Evolutionary conservation across 2,329 filamentous ascomycete genomes (phyloP).

Genomic region (Fusarium goolgardi): DNA sequence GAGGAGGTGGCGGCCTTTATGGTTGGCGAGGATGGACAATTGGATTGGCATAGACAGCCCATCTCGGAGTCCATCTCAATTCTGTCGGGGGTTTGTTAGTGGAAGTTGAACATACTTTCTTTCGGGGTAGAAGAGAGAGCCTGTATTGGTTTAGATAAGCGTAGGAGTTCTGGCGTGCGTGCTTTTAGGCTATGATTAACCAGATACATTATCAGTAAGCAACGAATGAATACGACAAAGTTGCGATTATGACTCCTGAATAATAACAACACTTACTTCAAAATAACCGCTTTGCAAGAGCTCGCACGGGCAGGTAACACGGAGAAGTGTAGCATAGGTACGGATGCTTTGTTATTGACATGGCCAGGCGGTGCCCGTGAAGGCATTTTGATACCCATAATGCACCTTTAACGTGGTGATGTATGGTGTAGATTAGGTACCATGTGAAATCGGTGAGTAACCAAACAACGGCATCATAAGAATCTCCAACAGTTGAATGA

Average conservation of each 20-base stretch:
- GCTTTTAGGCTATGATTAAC: conserved; percentile 20
- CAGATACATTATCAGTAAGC: neutral
- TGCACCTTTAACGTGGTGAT: neutral
- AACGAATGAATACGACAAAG: neutral
- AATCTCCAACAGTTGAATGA: too few relatives aligned
- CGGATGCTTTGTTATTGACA: neutral
- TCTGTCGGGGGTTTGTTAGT: conserved; percentile 41
- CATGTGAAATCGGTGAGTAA: neutral
- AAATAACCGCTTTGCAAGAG: neutral
- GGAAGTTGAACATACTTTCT: neutral
- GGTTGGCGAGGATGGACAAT: conserved; percentile 47
- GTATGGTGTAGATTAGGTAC: neutral
- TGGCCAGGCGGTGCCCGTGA: neutral
- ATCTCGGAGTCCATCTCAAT: conserved; percentile 50
- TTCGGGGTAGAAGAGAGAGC: neutral
- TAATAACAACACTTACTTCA: neutral
- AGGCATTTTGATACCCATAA: neutral
- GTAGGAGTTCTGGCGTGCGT: conserved; percentile 29
- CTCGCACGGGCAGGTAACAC: too few relatives aligned
- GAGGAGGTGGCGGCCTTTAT: conserved; percentile 53
- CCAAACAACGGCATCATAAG: neutral
- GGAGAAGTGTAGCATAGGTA: neutral
- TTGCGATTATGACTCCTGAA: neutral
- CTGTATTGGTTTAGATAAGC: conserved; percentile 1
- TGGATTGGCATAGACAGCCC: conserved; percentile 53